Conservation (phyloP, 2,329 filamentous ascomycete species). For the Cladosporium velox region DNA sequence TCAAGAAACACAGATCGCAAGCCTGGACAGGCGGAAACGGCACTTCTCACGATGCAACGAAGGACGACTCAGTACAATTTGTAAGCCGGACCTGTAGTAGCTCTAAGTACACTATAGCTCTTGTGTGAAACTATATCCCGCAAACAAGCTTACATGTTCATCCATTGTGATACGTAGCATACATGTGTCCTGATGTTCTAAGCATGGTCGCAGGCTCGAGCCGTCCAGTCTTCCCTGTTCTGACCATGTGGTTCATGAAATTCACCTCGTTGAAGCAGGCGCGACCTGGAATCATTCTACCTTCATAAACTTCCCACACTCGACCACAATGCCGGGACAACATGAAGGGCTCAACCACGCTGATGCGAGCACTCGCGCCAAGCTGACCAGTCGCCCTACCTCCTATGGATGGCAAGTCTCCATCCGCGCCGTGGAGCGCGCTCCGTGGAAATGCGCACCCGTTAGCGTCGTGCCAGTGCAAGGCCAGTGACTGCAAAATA, state of each 20-base stretch:
- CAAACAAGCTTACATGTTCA: neutral
- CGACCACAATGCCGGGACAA: neutral
- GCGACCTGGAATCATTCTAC: neutral
- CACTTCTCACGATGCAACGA: slow-evolving; percentile 7
- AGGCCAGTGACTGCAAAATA: neutral
- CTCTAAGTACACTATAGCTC: neutral
- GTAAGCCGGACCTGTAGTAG: neutral
- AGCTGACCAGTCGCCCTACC: neutral
- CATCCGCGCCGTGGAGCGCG: neutral
- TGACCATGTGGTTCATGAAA: too few relatives aligned
- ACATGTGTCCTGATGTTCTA: neutral
- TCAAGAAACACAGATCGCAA: slow-evolving; percentile 5
- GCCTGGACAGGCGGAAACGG: neutral
- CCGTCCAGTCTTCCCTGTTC: too few relatives aligned
- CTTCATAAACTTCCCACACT: neutral
- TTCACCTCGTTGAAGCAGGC: neutral
- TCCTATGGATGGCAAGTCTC: neutral
- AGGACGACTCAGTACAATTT: slow-evolving; percentile 7
- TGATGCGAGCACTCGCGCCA: neutral
- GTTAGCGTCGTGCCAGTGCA: neutral
- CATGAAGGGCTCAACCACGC: neutral
- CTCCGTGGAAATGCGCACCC: slow-evolving; percentile 10
- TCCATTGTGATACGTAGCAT: neutral
- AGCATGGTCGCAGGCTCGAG: neutral
- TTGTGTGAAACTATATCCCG: neutral